These are phyloP conservation scores for Annona squamosa DNA, from an alignment of 164 flowering plant genomes.

Conservation along the genomic window DNA sequence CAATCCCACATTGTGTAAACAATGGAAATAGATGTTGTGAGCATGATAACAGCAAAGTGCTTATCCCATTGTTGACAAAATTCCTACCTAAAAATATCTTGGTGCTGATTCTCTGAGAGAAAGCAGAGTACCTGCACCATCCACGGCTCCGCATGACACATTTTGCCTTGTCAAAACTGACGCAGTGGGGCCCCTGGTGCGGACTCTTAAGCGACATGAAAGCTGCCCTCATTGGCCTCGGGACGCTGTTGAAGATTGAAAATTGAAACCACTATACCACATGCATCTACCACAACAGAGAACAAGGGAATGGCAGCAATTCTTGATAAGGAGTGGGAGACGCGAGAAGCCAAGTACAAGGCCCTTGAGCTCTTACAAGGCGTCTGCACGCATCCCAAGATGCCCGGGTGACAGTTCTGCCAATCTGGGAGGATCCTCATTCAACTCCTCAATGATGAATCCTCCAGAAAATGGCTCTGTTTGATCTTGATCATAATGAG, in stretches of 20 bases:
- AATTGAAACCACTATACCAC: constrained; percentile 4
- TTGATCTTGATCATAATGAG: constrained; percentile 22
- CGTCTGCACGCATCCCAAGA: constrained; percentile 8
- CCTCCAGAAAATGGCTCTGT: constrained; percentile 21
- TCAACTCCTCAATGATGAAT: constrained; percentile 19
- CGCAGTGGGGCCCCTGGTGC: constrained; percentile 23
- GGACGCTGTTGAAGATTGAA: constrained; percentile 13
- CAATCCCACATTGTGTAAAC: constrained; percentile 7
- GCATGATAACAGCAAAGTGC: background rate
- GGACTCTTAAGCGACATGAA: constrained; percentile 10
- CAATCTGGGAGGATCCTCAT: constrained; percentile 21
- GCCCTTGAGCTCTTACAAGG: constrained; percentile 21
- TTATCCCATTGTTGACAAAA: background rate
- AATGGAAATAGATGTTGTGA: too few relatives aligned
- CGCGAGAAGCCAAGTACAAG: constrained; percentile 12
- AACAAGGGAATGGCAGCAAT: constrained; percentile 17
- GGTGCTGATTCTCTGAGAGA: constrained; percentile 16
- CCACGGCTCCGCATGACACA: constrained; percentile 20
- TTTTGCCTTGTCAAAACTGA: constrained; percentile 25
- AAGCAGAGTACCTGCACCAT: constrained; percentile 7
- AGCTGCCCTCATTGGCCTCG: constrained; percentile 21
- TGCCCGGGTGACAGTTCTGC: constrained; percentile 1
- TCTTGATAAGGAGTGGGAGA: constrained; percentile 19
- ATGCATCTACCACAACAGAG: constrained; percentile 15
- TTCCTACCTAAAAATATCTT: constrained; percentile 9